Base-by-base conservation (phyloP, 2,329 filamentous ascomycete species). In the Calonectria hawksworthii region DNA sequence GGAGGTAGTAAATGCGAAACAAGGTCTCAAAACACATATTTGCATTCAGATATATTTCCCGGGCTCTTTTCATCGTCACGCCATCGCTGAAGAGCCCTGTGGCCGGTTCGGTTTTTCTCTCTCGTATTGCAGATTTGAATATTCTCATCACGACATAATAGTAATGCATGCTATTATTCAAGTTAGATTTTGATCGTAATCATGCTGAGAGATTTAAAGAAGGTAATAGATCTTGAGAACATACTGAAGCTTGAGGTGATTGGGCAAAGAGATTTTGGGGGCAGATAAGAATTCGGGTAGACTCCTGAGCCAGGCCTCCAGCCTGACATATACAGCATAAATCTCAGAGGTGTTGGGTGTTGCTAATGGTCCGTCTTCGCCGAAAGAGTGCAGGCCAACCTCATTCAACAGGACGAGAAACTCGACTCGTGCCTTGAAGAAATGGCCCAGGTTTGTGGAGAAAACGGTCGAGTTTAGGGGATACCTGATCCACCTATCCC, bases 241-340 rank as follows among this genome's bases (percentile, higher is more conserved):
- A 23, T 63, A 63, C 56, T 63, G 56, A 18, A 63, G 56, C n/a
- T 63, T 63, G 23, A 63, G n/a, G 21, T 63, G 56, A 16, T 63
- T 41, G 16, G 56, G 56, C 14, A 41, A 28, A 0, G 56, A 28
- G 14, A 63, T 41, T 30, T 14, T 63, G 23, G 5, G 13, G 3
- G 56, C 34, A 4, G 56, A 63, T 16, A 63, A 26, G 10, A 38
- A 63, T 18, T 63, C 56, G 18, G 56, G 56, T 2, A 63, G 56
- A 11, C 26, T 9, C 23, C 21, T 63, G 5, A 63, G 36, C 56
- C 56, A 63, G 13, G 8, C 8, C 23, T 44, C 14, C 11, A 63
- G 6, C 18, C 18, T 63, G 13, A 11, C 32, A 30, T 63, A 63
- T 18, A 63, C 2, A 6, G 4, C 36, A 30, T 13, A 63, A 0